phyloP scores from a whole-genome alignment of 129 eudicot species.

The Escallonia rubra region DNA sequence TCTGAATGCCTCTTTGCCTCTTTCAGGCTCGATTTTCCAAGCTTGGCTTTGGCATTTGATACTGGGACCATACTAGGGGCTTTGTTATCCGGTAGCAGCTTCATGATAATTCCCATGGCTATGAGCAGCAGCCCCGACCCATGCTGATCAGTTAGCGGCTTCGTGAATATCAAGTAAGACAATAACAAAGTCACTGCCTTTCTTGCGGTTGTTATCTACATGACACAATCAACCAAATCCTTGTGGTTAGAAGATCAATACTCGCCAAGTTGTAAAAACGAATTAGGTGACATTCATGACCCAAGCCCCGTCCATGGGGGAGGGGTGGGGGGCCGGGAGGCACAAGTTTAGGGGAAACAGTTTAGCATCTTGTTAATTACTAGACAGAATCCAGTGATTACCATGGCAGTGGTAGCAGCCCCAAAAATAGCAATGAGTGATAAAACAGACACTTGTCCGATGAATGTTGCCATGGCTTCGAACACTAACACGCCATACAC shows the following conservation, averaged over 20 bases:
- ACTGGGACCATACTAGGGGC: constrained; percentile 24
- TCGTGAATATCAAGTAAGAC: constrained; percentile 67
- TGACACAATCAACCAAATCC: not conserved
- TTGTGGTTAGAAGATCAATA: not conserved
- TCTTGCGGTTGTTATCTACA: constrained; percentile 75
- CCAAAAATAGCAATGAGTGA: constrained; percentile 87
- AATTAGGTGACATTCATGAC: too few species aligned
- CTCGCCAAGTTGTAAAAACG: too few species aligned
- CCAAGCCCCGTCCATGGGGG: too few species aligned
- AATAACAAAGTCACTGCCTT: constrained; percentile 71
- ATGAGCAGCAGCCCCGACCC: constrained; percentile 63
- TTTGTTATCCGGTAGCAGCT: constrained; percentile 62
- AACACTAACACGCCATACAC: constrained; percentile 77
- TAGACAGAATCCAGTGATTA: constrained; percentile 11
- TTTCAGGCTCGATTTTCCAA: constrained; percentile 23
- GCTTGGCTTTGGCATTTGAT: constrained; percentile 21
- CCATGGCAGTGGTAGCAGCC: constrained; percentile 94
- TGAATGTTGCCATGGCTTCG: constrained; percentile 84
- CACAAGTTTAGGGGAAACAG: too few species aligned
- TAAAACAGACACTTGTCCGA: constrained; percentile 84
- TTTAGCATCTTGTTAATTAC: not conserved
- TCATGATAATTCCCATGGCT: constrained; percentile 64
- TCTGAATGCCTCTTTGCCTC: constrained; percentile 20
- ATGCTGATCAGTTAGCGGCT: constrained; percentile 75
- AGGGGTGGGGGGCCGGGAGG: too few species aligned